Percentiles rank a stretch among this genome's conserved stretches.
phyloP scores from a whole-genome alignment of 306 rosid genomes.

The Hippophae tibetana region DNA sequence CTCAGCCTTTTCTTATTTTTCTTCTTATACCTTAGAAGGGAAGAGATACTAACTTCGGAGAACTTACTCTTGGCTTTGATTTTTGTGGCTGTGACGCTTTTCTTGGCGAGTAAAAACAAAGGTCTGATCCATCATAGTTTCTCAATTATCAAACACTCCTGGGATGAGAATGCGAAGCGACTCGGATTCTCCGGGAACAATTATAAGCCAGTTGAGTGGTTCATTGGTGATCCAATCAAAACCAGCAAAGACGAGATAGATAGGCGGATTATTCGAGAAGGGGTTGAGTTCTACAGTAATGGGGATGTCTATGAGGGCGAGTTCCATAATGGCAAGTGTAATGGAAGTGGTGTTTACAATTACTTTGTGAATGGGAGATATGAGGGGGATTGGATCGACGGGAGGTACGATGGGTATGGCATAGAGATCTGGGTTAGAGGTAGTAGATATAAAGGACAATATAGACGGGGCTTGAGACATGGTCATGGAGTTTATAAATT shows the following conservation, averaged over 20 bases:
- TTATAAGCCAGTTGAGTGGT: slow-evolving; percentile 75
- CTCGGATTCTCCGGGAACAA: slow-evolving; percentile 33
- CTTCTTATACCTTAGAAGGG: slow-evolving; percentile 43
- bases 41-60: slow-evolving; percentile 66
- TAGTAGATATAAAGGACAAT: slow-evolving; percentile 73
- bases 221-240: slow-evolving; percentile 52
- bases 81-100: slow-evolving; percentile 73
- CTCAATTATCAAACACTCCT: slow-evolving; percentile 42
- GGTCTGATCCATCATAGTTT: slow-evolving; percentile 39
- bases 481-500: slow-evolving; percentile 82
- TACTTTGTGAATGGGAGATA: slow-evolving; percentile 81
- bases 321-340: slow-evolving; percentile 66
- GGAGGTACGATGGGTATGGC: slow-evolving; percentile 83
- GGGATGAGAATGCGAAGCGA: slow-evolving; percentile 46
- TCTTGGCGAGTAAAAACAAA: slow-evolving; percentile 60
- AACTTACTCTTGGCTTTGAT: slow-evolving; percentile 57
- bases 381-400: slow-evolving; percentile 96
- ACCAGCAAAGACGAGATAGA: slow-evolving; percentile 10
- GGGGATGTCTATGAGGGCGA: slow-evolving; percentile 97
- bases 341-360: slow-evolving; percentile 93
- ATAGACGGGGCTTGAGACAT: slow-evolving; percentile 72
- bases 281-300: slow-evolving; percentile 90
- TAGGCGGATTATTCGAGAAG: slow-evolving; percentile 51
- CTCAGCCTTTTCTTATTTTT: slow-evolving; percentile 34
- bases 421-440: slow-evolving; percentile 95